phyloP scores from a whole-genome alignment of 805 yeast genomes.

The Saccharomyces jurei region DNA sequence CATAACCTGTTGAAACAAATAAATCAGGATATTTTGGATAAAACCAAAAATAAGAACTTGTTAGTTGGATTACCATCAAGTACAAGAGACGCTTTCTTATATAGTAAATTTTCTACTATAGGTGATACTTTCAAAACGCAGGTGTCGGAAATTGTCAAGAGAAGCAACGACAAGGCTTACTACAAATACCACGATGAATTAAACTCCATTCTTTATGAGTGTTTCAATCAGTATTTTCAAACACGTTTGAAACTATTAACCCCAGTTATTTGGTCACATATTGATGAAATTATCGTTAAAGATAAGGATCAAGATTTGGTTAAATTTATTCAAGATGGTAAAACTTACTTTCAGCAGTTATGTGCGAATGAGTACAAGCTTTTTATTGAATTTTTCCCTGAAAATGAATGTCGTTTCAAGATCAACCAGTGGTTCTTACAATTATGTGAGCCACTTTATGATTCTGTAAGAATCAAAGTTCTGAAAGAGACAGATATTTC shows the following conservation, averaged over 20 bases:
- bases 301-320: slow-evolving; percentile 35
- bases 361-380: slow-evolving; percentile 54
- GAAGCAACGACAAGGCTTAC: slow-evolving; percentile 27
- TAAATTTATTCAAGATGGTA: slow-evolving; percentile 52
- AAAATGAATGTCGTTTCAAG: slow-evolving; percentile 29
- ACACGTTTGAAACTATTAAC: slow-evolving; percentile 45
- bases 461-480: slow-evolving; percentile 54
- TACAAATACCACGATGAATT: slow-evolving; percentile 55
- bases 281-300: slow-evolving; percentile 24
- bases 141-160: slow-evolving; percentile 32
- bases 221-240: slow-evolving; percentile 54
- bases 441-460: slow-evolving; percentile 72
- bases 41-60: slow-evolving; percentile 15
- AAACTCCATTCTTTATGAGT: slow-evolving; percentile 42
- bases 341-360: slow-evolving; percentile 52
- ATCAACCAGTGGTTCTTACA: slow-evolving; percentile 54
- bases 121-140: slow-evolving; percentile 33
- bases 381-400: slow-evolving; percentile 46
- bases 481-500: slow-evolving; percentile 63
- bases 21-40: slow-evolving; percentile 25
- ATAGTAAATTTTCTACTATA: slow-evolving; percentile 51
- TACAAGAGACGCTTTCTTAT: slow-evolving; percentile 55
- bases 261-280: slow-evolving; percentile 34
- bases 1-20: slow-evolving; percentile 33
- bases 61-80: slow-evolving; percentile 22